A percentile compares a stretch with the other conserved stretches of the same genome.
Conservation (phyloP, 2,329 filamentous ascomycete genomes). For the Paecilomyces variotii region DNA sequence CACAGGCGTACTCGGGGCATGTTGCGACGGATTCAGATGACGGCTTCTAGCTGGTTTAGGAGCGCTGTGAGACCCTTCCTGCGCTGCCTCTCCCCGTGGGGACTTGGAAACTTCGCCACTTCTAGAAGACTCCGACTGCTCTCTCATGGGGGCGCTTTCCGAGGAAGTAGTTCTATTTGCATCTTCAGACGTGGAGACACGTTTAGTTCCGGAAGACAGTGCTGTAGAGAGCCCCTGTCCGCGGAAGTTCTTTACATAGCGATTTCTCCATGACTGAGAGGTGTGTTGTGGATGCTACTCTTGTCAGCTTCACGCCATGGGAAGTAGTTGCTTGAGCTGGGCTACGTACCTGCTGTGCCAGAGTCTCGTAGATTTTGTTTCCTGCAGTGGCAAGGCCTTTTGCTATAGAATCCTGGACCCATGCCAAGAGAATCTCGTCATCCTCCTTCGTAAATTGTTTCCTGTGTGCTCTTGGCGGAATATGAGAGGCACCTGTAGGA, state of each 20-base stretch:
- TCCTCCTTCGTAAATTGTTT: slow-evolving; percentile 34
- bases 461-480: slow-evolving; percentile 25
- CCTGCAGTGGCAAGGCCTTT: slow-evolving; percentile 26
- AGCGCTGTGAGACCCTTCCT: background rate
- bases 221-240: slow-evolving; percentile 28
- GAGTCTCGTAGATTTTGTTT: slow-evolving; percentile 38
- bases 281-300: slow-evolving; percentile 37
- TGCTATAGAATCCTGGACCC: slow-evolving; percentile 29
- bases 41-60: background rate
- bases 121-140: background rate
- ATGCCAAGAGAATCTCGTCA: slow-evolving; percentile 39
- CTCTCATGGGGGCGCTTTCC: background rate
- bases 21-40: background rate
- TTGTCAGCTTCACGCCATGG: slow-evolving; percentile 2
- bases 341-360: slow-evolving; percentile 29
- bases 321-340: background rate
- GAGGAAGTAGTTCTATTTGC: background rate
- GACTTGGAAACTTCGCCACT: background rate
- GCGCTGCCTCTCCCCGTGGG: background rate
- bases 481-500: slow-evolving; percentile 34
- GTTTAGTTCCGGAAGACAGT: slow-evolving; percentile 5
- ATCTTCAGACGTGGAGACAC: slow-evolving; percentile 2
- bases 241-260: slow-evolving; percentile 36
- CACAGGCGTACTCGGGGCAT: background rate
- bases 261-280: slow-evolving; percentile 42